A percentile compares a stretch with the other conserved stretches of the same genome.
phyloP scores from a whole-genome alignment of 2,329 filamentous ascomycete species.

The Thelonectria blattea region DNA sequence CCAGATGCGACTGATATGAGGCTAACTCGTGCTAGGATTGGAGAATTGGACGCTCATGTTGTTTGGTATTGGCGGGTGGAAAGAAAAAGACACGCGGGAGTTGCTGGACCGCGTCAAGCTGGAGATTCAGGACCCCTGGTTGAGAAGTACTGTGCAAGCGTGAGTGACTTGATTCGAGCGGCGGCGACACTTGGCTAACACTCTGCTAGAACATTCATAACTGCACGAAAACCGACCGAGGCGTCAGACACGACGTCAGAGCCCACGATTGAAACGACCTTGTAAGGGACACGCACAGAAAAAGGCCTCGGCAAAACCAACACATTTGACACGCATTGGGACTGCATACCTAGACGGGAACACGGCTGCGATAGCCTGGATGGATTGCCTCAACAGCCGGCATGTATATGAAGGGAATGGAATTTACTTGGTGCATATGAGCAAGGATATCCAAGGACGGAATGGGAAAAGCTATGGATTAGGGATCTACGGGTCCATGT shows the following conservation, averaged over 20 bases:
- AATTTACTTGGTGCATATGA: not conserved
- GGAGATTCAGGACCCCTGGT: constrained; percentile 40
- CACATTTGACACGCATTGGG: not conserved
- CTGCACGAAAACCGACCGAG: constrained; percentile 39
- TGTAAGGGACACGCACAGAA: not conserved
- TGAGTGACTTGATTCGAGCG: constrained; percentile 24
- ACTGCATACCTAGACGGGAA: not conserved
- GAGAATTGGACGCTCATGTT: constrained; percentile 44
- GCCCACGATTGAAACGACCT: not conserved
- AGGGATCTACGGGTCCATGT: not conserved
- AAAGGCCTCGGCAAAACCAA: not conserved
- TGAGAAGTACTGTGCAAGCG: constrained; percentile 42
- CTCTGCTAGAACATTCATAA: constrained; percentile 39
- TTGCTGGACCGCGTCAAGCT: constrained; percentile 41
- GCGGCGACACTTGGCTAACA: constrained; percentile 3
- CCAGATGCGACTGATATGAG: not conserved
- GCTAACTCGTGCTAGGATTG: constrained; percentile 22
- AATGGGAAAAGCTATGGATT: not conserved
- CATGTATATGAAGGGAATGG: constrained; percentile 2
- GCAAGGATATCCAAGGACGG: too few relatives aligned
- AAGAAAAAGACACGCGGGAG: constrained; percentile 40
- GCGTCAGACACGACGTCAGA: not conserved
- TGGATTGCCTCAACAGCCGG: not conserved
- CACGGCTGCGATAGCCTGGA: not conserved
- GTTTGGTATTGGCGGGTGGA: constrained; percentile 42